Evolutionary conservation across 2,329 filamentous ascomycete species (phyloP).

Genomic region (Chaetomium sp.): DNA sequence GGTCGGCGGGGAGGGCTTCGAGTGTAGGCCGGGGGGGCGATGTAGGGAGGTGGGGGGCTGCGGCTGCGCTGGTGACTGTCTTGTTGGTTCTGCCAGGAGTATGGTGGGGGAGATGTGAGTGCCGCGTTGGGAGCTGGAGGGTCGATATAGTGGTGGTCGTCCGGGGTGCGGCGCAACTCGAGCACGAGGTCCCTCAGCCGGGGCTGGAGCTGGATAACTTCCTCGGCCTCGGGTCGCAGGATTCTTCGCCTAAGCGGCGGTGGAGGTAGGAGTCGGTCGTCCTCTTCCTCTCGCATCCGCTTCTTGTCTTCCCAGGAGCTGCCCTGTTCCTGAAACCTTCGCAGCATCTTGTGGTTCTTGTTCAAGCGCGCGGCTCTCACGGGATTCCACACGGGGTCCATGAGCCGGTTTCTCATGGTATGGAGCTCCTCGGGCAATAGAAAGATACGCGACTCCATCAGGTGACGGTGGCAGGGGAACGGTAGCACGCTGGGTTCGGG

Average conservation of each 20-base stretch:
- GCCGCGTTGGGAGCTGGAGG: neutral
- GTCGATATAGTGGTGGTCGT: neutral
- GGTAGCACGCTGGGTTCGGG: conserved; percentile 22
- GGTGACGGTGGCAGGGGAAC: conserved; percentile 26
- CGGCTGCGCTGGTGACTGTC: neutral
- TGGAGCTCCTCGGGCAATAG: conserved; percentile 8
- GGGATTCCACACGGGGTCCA: conserved; percentile 13
- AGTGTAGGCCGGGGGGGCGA: neutral
- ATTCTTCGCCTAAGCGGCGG: neutral
- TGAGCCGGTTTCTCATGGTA: neutral
- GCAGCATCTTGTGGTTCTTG: neutral
- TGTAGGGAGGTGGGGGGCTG: neutral
- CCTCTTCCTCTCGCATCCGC: conserved; percentile 7
- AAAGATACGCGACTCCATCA: conserved; percentile 11
- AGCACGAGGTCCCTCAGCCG: neutral
- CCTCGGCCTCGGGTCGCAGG: neutral
- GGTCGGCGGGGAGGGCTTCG: neutral
- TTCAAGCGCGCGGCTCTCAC: conserved; percentile 1
- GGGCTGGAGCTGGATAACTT: neutral
- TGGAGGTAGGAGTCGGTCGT: neutral
- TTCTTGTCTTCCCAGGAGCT: conserved; percentile 2
- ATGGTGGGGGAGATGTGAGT: neutral
- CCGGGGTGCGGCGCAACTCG: neutral
- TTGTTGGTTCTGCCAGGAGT: neutral
- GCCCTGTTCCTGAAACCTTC: neutral